Evolutionary conservation across 2,329 filamentous ascomycete genomes (phyloP).

Genomic region (Colletotrichum graminicola): DNA sequence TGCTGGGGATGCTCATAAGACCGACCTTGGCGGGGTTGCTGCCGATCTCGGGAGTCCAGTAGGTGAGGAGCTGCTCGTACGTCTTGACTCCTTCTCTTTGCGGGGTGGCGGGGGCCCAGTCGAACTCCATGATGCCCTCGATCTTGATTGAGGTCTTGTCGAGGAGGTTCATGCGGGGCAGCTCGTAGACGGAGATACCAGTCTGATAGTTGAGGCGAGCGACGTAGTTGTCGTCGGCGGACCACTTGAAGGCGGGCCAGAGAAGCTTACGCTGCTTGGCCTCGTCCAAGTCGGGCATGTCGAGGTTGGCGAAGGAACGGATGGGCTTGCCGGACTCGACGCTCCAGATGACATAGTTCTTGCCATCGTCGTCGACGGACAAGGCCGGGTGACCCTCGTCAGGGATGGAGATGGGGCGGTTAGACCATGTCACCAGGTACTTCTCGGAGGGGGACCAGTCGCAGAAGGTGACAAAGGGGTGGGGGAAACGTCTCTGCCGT

Average conservation of each 20-base stretch:
- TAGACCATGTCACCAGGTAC: slow-evolving; percentile 97
- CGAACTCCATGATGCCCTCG: slow-evolving; percentile 96
- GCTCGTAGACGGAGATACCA: slow-evolving; percentile 91
- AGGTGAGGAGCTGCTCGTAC: slow-evolving; percentile 97
- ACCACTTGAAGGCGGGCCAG: slow-evolving; percentile 99
- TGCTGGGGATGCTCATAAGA: slow-evolving; percentile 95
- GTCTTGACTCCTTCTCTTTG: slow-evolving; percentile 87
- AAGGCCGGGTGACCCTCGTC: slow-evolving; percentile 88
- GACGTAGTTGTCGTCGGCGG: slow-evolving; percentile 95
- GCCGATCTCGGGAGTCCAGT: slow-evolving; percentile 98
- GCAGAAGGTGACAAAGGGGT: slow-evolving; percentile 94
- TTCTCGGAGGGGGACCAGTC: slow-evolving; percentile 95
- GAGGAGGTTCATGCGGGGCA: slow-evolving; percentile 88
- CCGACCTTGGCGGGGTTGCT: slow-evolving; percentile 98
- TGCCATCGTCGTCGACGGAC: slow-evolving; percentile 93
- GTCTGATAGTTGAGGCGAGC: slow-evolving; percentile 89
- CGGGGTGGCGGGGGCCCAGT: slow-evolving; percentile 91
- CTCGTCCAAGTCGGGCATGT: slow-evolving; percentile 74
- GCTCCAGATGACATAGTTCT: slow-evolving; percentile 99
- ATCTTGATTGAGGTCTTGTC: slow-evolving; percentile 96
- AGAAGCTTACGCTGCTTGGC: slow-evolving; percentile 84
- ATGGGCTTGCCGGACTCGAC: slow-evolving; percentile 89
- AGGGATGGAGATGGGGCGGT: slow-evolving; percentile 90
- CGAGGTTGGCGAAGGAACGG: slow-evolving; percentile 92
- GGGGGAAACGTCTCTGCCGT: slow-evolving; percentile 91